A percentile compares a stretch with the other conserved stretches of the same genome.
Conservation (phyloP, 2,329 filamentous ascomycete genomes). For the Colletotrichum plurivorum region DNA sequence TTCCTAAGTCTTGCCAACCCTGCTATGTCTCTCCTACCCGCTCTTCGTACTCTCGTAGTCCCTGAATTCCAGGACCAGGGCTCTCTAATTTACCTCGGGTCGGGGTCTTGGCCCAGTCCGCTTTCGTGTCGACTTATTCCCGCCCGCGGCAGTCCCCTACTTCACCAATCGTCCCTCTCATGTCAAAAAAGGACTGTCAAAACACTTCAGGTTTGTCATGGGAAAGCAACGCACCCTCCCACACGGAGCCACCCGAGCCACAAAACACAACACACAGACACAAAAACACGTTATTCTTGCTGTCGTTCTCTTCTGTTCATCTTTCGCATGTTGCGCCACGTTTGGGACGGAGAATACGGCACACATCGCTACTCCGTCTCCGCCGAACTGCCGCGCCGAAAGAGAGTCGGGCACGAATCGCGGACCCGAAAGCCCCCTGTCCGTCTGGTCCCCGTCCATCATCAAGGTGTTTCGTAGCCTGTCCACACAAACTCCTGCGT, state of each 20-base stretch:
- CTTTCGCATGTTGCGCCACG: not conserved
- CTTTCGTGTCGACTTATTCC: not conserved
- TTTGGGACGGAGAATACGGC: not conserved
- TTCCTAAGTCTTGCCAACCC: not conserved
- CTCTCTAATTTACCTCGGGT: not conserved
- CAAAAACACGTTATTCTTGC: not conserved
- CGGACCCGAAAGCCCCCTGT: no score
- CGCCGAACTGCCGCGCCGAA: no score
- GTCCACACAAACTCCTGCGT: not conserved
- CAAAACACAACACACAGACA: not conserved
- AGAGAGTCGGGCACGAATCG: no score
- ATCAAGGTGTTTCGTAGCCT: slow-evolving; percentile 1
- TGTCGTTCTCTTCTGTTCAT: not conserved
- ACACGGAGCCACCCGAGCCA: not conserved
- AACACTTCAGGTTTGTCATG: slow-evolving; percentile 21
- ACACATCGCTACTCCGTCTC: no score
- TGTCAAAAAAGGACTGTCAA: slow-evolving; percentile 28
- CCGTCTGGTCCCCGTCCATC: not conserved
- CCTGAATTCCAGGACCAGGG: not conserved
- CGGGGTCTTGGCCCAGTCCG: not conserved
- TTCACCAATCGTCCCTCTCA: not conserved
- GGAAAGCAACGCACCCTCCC: slow-evolving; percentile 5
- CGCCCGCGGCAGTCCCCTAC: not conserved
- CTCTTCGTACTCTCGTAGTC: not conserved
- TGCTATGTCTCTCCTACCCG: not conserved